A percentile compares a stretch with the other conserved stretches of the same genome.
Conservation (phyloP, 2,329 filamentous ascomycete genomes). For the Fusarium equiseti region DNA sequence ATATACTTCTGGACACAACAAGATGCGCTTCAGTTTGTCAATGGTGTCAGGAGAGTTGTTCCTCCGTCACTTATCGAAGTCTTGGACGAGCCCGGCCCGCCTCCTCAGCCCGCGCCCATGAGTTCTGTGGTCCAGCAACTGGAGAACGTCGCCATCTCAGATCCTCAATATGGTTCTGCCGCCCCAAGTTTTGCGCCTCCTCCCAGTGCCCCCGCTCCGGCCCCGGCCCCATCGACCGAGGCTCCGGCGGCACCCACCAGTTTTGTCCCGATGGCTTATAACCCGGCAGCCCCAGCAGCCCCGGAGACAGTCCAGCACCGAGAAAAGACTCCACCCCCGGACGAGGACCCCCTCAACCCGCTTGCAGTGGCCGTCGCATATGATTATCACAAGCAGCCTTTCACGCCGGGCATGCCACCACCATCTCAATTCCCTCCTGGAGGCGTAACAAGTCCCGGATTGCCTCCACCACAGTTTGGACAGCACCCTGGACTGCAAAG, state of each 20-base stretch:
- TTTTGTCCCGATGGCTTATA: conserved; percentile 78
- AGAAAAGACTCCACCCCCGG: conserved; percentile 84
- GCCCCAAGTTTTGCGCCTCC: conserved; percentile 41
- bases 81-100: conserved; percentile 71
- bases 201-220: conserved; percentile 38
- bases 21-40: conserved; percentile 78
- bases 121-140: conserved; percentile 80
- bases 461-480: conserved; percentile 59
- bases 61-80: conserved; percentile 71
- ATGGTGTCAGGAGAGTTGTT: conserved; percentile 73
- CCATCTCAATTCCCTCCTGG: conserved; percentile 59
- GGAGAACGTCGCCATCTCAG: conserved; percentile 76
- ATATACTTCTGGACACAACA: conserved; percentile 83
- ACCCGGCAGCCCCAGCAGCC: conserved; percentile 81
- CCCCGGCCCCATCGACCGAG: conserved; percentile 28
- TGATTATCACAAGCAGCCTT: conserved; percentile 66
- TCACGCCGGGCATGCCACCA: conserved; percentile 65
- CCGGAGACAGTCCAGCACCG: conserved; percentile 78
- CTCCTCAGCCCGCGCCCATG: conserved; percentile 63
- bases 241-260: conserved; percentile 48
- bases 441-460: conserved; percentile 56
- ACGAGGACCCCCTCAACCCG: conserved; percentile 71
- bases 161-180: conserved; percentile 60
- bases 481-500: conserved; percentile 62
- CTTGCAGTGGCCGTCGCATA: conserved; percentile 68